Percentiles rank a stretch among this genome's conserved stretches.
Conservation (phyloP, 2,329 filamentous ascomycete species). For the Neoarthrinium moseri region DNA sequence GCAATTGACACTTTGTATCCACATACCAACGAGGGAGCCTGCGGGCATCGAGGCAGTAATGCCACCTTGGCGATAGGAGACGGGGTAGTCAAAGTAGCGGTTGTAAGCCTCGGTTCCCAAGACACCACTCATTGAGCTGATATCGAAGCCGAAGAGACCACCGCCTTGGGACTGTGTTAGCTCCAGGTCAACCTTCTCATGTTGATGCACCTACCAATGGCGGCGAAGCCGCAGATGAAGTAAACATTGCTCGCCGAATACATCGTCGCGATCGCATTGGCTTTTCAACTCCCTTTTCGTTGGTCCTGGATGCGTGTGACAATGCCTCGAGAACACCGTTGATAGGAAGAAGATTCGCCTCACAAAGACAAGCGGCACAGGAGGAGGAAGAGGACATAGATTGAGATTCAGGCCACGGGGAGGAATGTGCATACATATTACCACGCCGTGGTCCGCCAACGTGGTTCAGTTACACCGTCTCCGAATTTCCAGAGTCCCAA, state of each 20-base stretch:
- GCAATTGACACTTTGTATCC: no score
- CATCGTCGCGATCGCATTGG: no score
- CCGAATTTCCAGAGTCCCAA: not conserved
- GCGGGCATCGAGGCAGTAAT: conserved; percentile 75
- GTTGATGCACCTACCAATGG: conserved; percentile 46
- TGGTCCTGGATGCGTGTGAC: no score
- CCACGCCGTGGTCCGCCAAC: no score
- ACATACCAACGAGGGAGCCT: conserved; percentile 62
- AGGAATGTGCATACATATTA: not conserved
- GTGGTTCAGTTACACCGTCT: not conserved
- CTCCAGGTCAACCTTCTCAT: not conserved
- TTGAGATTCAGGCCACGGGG: not conserved
- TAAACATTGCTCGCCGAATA: conserved; percentile 52
- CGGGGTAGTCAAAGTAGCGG: conserved; percentile 66
- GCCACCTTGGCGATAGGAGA: conserved; percentile 60
- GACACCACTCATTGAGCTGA: conserved; percentile 70
- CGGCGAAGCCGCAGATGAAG: conserved; percentile 60
- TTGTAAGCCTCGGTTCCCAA: conserved; percentile 68
- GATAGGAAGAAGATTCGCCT: no score
- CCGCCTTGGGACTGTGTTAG: conserved; percentile 49
- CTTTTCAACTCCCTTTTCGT: no score
- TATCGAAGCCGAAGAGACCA: conserved; percentile 76
- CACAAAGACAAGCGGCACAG: not conserved
- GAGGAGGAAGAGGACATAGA: not conserved
- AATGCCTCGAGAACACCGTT: no score